Evolutionary conservation across 176 grass and related monocot species (phyloP).

Genomic region (Hsuehochloa calcarea): DNA sequence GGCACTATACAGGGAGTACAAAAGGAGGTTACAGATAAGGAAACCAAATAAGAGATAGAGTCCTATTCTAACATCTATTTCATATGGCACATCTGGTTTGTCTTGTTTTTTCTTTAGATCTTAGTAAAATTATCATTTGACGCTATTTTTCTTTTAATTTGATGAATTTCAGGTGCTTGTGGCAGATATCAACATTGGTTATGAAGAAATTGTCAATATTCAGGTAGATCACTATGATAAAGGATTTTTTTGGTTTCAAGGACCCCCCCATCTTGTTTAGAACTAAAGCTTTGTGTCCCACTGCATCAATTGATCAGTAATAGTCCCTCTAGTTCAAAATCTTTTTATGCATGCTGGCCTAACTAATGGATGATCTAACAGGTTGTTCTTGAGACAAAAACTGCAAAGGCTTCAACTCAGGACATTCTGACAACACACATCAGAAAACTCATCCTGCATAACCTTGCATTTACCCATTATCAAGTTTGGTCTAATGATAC

Average conservation of each 20-base stretch:
- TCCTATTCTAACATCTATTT: too few relatives aligned
- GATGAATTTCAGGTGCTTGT: constrained; percentile 74
- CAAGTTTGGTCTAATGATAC: neutral
- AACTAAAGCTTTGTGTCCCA: neutral
- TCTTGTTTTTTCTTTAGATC: neutral
- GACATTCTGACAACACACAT: constrained; percentile 80
- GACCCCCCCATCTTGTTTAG: neutral
- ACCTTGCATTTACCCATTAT: neutral
- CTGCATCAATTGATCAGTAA: neutral
- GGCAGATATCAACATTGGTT: constrained; percentile 97
- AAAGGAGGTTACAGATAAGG: too few relatives aligned
- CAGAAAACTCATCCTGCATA: neutral
- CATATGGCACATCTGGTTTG: too few relatives aligned
- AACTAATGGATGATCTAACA: constrained; percentile 29
- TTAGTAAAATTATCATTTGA: neutral
- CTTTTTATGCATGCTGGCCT: neutral
- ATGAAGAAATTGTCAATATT: constrained; percentile 93
- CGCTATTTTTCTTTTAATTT: constrained; percentile 18
- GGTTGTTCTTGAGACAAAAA: constrained; percentile 82
- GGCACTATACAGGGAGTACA: too few relatives aligned
- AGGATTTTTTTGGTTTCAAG: neutral
- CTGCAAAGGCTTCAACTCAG: constrained; percentile 75
- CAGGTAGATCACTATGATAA: constrained; percentile 52
- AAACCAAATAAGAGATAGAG: too few relatives aligned
- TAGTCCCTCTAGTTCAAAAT: neutral